These are phyloP conservation scores for Talaromyces sp. DNA, from an alignment of 2,329 filamentous ascomycete genomes.

Conservation along the genomic window DNA sequence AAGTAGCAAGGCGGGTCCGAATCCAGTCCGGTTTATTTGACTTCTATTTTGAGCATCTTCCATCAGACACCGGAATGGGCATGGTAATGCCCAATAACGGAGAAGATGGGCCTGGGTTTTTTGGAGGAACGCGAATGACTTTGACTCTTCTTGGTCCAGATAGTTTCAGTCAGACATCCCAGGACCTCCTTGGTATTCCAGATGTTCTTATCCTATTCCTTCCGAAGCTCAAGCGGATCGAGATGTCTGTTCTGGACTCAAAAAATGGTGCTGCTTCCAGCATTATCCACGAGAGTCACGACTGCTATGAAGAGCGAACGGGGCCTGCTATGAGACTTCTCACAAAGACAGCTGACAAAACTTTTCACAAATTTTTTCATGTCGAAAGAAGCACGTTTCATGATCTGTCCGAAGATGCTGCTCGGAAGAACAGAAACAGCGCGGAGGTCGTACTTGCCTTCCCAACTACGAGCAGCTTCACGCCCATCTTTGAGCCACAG, in stretches of 20 bases:
- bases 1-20: conserved; percentile 33
- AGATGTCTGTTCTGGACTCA: neutral
- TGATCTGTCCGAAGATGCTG: neutral
- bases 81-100: conserved; percentile 43
- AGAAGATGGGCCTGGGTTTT: neutral
- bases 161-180: neutral
- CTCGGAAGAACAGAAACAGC: neutral
- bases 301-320: no score
- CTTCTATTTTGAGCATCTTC: conserved; percentile 34
- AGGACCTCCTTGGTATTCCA: neutral
- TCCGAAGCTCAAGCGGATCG: neutral
- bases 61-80: conserved; percentile 46
- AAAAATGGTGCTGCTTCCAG: neutral
- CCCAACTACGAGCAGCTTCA: conserved; percentile 10
- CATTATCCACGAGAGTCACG: neutral
- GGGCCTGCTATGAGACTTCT: neutral
- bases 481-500: conserved; percentile 33
- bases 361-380: neutral
- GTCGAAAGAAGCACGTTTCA: neutral
- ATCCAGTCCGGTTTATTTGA: conserved; percentile 40
- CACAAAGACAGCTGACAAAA: neutral
- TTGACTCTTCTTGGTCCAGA: neutral
- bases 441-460: conserved; percentile 9
- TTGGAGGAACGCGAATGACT: neutral
- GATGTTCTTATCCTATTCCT: neutral